These are phyloP conservation scores for Serendipita sp. DNA, from an alignment of 768 basidiomycete species.

Conservation along the genomic window DNA sequence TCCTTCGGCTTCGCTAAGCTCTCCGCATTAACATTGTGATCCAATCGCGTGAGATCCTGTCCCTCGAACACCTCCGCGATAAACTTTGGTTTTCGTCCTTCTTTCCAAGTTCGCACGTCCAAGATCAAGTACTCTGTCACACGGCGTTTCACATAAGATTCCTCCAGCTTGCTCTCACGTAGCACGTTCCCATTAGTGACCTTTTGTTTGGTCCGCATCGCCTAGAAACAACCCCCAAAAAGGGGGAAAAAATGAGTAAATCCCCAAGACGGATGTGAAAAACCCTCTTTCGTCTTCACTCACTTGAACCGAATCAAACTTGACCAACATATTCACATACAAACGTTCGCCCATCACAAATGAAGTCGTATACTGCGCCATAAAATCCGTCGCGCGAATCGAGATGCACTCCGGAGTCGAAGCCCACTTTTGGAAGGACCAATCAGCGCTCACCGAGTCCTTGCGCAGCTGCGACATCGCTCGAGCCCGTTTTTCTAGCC, in stretches of 20 bases:
- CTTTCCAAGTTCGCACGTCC: not conserved
- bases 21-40: too few species aligned
- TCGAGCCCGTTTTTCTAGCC: not conserved
- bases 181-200: not conserved
- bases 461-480: not conserved
- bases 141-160: not conserved
- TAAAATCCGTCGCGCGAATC: not conserved
- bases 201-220: not conserved
- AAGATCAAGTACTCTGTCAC: slow-evolving; percentile 2
- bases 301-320: not conserved
- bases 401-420: not conserved
- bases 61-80: not conserved
- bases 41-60: not conserved
- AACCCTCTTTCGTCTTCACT: not conserved
- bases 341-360: not conserved
- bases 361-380: not conserved
- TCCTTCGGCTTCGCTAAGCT: too few species aligned
- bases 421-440: not conserved
- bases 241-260: not conserved
- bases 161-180: not conserved
- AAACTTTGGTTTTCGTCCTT: not conserved
- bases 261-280: not conserved
- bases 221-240: not conserved
- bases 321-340: not conserved
- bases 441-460: not conserved